Conservation (phyloP, 495 filamentous ascomycete species). For the Extremus antarcticus region DNA sequence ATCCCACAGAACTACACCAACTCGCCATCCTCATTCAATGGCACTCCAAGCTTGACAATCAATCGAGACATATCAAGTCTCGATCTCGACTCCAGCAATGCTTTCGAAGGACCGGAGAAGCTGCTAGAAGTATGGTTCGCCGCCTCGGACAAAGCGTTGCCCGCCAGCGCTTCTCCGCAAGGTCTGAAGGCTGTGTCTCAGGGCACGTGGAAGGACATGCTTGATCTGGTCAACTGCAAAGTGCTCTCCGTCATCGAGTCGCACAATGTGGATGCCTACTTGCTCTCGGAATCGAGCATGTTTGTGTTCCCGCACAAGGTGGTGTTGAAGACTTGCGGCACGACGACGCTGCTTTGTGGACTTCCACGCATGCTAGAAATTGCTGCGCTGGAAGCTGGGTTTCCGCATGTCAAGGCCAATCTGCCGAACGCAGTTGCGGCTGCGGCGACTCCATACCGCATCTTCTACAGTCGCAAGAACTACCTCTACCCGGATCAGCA, state of each 20-base stretch:
- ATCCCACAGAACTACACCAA: slow-evolving; percentile 70
- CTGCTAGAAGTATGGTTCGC: slow-evolving; percentile 98
- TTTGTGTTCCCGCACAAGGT: slow-evolving; percentile 99
- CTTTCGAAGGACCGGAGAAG: slow-evolving; percentile 98
- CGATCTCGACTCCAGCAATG: slow-evolving; percentile 91
- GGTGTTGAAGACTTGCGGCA: slow-evolving; percentile 97
- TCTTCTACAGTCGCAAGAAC: slow-evolving; percentile 99
- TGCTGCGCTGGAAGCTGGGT: slow-evolving; percentile 76
- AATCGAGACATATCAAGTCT: slow-evolving; percentile 81
- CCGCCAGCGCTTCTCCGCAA: slow-evolving; percentile 53
- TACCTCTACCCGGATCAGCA: slow-evolving; percentile 95
- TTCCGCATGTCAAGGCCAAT: slow-evolving; percentile 52
- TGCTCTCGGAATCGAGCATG: slow-evolving; percentile 98
- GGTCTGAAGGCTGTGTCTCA: slow-evolving; percentile 79
- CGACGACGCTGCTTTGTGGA: slow-evolving; percentile 84
- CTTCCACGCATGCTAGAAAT: slow-evolving; percentile 84
- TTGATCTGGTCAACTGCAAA: slow-evolving; percentile 96
- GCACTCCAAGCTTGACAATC: slow-evolving; percentile 83
- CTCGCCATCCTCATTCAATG: slow-evolving; percentile 64
- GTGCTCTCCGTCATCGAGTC: slow-evolving; percentile 89
- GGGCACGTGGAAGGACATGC: slow-evolving; percentile 90
- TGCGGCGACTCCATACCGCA: slow-evolving; percentile 78
- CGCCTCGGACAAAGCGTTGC: slow-evolving; percentile 62
- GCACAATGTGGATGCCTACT: slow-evolving; percentile 93
- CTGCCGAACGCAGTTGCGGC: slow-evolving; percentile 46